phyloP scores from a whole-genome alignment of 805 yeast genomes.

The Candida boleticola region DNA sequence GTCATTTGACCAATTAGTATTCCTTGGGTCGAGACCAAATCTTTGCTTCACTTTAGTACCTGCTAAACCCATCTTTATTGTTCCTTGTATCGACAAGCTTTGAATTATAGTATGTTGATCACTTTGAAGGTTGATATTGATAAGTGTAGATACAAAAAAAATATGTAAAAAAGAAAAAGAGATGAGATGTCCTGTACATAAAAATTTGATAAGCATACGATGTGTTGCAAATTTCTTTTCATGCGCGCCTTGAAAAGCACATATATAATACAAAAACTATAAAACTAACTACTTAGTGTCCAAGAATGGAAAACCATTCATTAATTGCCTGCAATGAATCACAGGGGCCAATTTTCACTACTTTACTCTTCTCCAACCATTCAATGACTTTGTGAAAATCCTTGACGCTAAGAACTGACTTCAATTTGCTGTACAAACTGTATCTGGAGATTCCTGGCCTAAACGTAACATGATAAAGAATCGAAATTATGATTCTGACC shows the following conservation, averaged over 20 bases:
- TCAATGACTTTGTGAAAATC: conserved; percentile 29
- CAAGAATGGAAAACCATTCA: conserved; percentile 48
- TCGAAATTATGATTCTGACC: conserved; percentile 50
- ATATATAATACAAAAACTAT: no score
- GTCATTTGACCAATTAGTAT: conserved; percentile 91
- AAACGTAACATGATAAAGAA: conserved; percentile 34
- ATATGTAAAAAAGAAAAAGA: conserved; percentile 7
- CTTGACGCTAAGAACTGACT: conserved; percentile 24
- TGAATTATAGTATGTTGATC: no score
- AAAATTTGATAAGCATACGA: not conserved
- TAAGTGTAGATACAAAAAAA: no score
- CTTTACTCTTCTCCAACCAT: conserved; percentile 43
- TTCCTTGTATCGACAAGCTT: no score
- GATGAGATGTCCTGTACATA: conserved; percentile 5
- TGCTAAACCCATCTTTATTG: conserved; percentile 66
- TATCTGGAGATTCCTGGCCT: conserved; percentile 35
- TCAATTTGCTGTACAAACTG: conserved; percentile 23
- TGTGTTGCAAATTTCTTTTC: not conserved
- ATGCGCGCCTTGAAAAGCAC: no score
- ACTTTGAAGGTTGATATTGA: no score
- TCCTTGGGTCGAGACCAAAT: conserved; percentile 90
- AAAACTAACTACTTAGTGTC: conserved; percentile 26
- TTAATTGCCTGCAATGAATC: conserved; percentile 44
- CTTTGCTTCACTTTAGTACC: conserved; percentile 78
- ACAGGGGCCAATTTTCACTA: conserved; percentile 20